phyloP scores from a whole-genome alignment of 2,329 filamentous ascomycete genomes.

The Botrytis medusae region DNA sequence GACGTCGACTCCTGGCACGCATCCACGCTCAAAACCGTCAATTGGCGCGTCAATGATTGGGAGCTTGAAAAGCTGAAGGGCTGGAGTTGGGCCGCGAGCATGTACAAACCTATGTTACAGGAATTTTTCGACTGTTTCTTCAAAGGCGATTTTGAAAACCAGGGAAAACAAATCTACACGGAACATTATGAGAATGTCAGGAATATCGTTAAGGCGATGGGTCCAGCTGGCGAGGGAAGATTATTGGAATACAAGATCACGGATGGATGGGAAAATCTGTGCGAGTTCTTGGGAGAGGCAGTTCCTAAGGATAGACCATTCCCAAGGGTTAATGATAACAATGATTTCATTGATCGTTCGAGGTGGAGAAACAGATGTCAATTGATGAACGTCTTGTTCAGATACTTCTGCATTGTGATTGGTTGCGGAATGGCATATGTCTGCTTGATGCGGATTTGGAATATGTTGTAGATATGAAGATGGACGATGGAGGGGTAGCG shows the following conservation, averaged over 20 bases:
- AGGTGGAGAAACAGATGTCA: slow-evolving; percentile 21
- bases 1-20: slow-evolving; percentile 29
- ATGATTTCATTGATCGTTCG: slow-evolving; percentile 19
- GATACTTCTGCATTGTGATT: slow-evolving; percentile 13
- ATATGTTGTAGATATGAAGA: background rate
- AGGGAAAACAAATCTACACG: slow-evolving; percentile 15
- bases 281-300: slow-evolving; percentile 27
- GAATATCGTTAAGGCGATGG: background rate
- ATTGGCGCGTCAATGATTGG: slow-evolving; percentile 21
- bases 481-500: background rate
- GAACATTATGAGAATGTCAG: slow-evolving; percentile 20
- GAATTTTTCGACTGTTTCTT: slow-evolving; percentile 20
- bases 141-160: slow-evolving; percentile 13
- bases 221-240: slow-evolving; percentile 1
- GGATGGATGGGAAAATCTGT: slow-evolving; percentile 29
- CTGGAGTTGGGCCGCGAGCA: slow-evolving; percentile 20
- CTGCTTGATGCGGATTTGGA: slow-evolving; percentile 18
- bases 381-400: slow-evolving; percentile 17
- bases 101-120: slow-evolving; percentile 22
- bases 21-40: slow-evolving; percentile 19
- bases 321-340: slow-evolving; percentile 18
- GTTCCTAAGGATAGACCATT: slow-evolving; percentile 22
- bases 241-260: slow-evolving; percentile 27
- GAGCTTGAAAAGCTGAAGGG: slow-evolving; percentile 11
- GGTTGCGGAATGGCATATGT: background rate